Conservation (phyloP, 805 yeast species). For the Candida ficus region DNA sequence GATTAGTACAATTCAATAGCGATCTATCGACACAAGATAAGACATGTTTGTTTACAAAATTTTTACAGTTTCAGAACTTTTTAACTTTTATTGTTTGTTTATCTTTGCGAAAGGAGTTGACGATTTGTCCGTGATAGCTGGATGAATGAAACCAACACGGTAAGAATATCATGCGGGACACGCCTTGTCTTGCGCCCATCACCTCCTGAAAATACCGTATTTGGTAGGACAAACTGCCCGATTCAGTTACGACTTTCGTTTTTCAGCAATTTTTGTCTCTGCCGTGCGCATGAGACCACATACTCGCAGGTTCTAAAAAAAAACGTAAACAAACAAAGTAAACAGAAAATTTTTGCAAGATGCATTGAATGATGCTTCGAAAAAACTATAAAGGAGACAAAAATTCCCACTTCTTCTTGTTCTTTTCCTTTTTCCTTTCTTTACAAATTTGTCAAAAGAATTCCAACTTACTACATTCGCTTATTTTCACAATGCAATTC, state of each 20-base stretch:
- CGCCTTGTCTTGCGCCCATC: background rate
- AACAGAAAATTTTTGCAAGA: background rate
- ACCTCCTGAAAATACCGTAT: background rate
- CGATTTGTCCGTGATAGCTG: too few relatives aligned
- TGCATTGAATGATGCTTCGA: background rate
- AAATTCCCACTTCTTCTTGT: background rate
- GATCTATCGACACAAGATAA: too few relatives aligned
- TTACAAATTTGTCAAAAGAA: constrained; percentile 6
- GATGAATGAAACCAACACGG: too few relatives aligned
- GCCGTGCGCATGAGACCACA: background rate
- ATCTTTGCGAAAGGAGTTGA: too few relatives aligned
- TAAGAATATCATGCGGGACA: background rate
- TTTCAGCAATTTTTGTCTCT: background rate
- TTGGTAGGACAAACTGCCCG: background rate
- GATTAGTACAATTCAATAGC: too few relatives aligned
- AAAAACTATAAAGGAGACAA: constrained; percentile 7
- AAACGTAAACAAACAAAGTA: constrained; percentile 4
- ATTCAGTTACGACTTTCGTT: background rate
- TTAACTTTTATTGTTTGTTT: too few relatives aligned
- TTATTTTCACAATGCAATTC: constrained; percentile 30
- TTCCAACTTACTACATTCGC: constrained; percentile 27
- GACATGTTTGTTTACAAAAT: too few relatives aligned
- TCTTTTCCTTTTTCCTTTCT: background rate
- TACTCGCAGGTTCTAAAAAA: too few relatives aligned
- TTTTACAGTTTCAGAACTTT: too few relatives aligned